These are phyloP conservation scores for Ligustrum vulgare DNA, from an alignment of 257 asterid species.

Conservation along the genomic window DNA sequence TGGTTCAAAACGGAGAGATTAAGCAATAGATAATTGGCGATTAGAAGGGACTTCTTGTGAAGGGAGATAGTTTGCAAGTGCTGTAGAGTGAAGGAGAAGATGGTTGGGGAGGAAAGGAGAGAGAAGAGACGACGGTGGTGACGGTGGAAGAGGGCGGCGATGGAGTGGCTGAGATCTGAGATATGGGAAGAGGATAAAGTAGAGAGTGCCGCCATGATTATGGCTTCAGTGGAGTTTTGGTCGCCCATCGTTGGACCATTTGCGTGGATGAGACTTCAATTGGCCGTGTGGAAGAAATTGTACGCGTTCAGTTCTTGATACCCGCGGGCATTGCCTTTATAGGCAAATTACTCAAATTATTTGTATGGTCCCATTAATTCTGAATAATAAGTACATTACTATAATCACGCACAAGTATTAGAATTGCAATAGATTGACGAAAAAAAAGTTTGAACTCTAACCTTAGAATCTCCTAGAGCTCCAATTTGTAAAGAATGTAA, in stretches of 20 bases:
- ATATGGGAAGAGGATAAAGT: constrained; percentile 55
- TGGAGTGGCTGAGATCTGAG: constrained; percentile 54
- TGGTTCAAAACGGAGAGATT: constrained; percentile 47
- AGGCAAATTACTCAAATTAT: background rate
- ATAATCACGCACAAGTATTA: background rate
- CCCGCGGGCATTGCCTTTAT: background rate
- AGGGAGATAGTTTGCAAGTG: constrained; percentile 79
- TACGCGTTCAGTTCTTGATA: constrained; percentile 2
- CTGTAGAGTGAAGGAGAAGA: constrained; percentile 76
- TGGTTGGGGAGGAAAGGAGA: constrained; percentile 66
- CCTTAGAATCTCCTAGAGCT: too few species aligned
- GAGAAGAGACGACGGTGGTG: constrained; percentile 64
- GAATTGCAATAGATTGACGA: too few species aligned
- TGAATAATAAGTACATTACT: too few species aligned
- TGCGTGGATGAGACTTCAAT: constrained; percentile 8
- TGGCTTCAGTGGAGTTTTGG: constrained; percentile 42
- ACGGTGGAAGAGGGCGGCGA: constrained; percentile 66
- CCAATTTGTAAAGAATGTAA: too few species aligned
- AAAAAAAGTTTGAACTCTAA: too few species aligned
- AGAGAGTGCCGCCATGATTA: constrained; percentile 66
- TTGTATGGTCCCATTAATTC: background rate
- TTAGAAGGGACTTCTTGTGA: constrained; percentile 71
- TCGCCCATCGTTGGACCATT: constrained; percentile 48
- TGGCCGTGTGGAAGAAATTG: background rate
- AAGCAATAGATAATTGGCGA: constrained; percentile 72